phyloP scores from a whole-genome alignment of 306 rosid genomes.

The Vicia sativa region DNA sequence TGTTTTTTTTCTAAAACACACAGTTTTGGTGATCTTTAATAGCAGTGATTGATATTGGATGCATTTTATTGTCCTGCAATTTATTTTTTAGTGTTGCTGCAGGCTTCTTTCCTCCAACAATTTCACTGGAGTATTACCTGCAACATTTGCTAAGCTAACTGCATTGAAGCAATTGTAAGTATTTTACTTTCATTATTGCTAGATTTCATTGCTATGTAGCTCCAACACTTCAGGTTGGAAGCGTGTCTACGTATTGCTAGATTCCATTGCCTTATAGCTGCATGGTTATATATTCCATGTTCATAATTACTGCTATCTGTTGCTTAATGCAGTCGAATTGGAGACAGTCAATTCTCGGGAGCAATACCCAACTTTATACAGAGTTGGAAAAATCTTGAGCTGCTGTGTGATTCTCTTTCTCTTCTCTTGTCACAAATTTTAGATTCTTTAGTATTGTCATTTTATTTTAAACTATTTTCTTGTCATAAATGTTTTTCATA shows the following conservation, averaged over 20 bases:
- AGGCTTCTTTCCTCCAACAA: slow-evolving; percentile 56
- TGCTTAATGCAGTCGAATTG: slow-evolving; percentile 54
- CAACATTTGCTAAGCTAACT: slow-evolving; percentile 39
- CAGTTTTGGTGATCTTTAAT: neutral
- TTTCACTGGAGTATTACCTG: slow-evolving; percentile 45
- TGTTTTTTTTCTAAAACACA: neutral
- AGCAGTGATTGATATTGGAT: neutral
- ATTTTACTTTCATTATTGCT: neutral
- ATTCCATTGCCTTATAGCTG: neutral
- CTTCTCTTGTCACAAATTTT: neutral
- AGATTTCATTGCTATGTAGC: neutral
- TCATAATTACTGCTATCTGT: neutral
- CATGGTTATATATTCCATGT: neutral
- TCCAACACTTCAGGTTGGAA: neutral
- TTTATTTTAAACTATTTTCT: slow-evolving; percentile 16
- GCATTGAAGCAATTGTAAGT: slow-evolving; percentile 53
- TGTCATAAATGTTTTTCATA: slow-evolving; percentile 13
- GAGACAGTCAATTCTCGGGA: slow-evolving; percentile 63
- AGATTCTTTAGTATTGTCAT: neutral
- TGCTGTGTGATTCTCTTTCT: slow-evolving; percentile 44
- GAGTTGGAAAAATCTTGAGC: slow-evolving; percentile 57
- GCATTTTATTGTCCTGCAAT: neutral
- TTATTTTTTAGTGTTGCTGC: slow-evolving; percentile 4
- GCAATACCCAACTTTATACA: slow-evolving; percentile 59
- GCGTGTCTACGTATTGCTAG: neutral